phyloP scores from a whole-genome alignment of 1,284 basidiomycete genomes.

The Pascua guehoae region DNA sequence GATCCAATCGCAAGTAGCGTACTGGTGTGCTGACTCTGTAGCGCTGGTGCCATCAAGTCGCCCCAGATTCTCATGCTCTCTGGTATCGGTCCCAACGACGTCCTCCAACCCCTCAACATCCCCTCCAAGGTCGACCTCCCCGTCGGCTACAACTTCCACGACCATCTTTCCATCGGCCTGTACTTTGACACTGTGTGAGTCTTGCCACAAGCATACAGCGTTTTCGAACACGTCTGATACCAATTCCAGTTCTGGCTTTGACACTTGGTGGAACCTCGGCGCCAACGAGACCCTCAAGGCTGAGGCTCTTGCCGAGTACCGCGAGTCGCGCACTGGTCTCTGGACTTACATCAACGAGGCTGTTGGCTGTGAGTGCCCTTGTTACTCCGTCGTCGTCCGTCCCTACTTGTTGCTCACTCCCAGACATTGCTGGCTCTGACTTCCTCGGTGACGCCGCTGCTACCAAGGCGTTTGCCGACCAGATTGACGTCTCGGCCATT shows the following conservation, averaged over 20 bases:
- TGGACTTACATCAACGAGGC: slow-evolving; percentile 50
- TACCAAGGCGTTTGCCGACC: slow-evolving; percentile 50
- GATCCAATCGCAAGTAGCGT: not conserved
- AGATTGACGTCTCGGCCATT: slow-evolving; percentile 61
- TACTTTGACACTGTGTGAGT: slow-evolving; percentile 29
- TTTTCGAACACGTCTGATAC: slow-evolving; percentile 16
- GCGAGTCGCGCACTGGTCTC: slow-evolving; percentile 30
- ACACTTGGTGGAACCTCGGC: slow-evolving; percentile 42
- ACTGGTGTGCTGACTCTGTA: slow-evolving; percentile 5
- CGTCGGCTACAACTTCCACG: slow-evolving; percentile 32
- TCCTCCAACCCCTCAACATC: slow-evolving; percentile 17
- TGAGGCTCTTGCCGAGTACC: slow-evolving; percentile 30
- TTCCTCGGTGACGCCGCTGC: slow-evolving; percentile 50
- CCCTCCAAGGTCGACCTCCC: slow-evolving; percentile 16
- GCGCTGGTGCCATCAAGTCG: slow-evolving; percentile 9
- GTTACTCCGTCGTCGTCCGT: not conserved
- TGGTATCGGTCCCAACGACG: slow-evolving; percentile 12
- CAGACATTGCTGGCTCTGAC: slow-evolving; percentile 26
- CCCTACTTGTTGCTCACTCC: not conserved
- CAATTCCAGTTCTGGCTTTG: slow-evolving; percentile 2
- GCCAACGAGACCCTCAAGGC: slow-evolving; percentile 25
- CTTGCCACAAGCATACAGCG: too few relatives aligned
- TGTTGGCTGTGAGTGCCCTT: slow-evolving; percentile 36
- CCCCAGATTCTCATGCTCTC: slow-evolving; percentile 20
- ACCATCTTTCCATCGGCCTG: slow-evolving; percentile 33